phyloP scores from a whole-genome alignment of 805 yeast species.

The Candida koratica region DNA sequence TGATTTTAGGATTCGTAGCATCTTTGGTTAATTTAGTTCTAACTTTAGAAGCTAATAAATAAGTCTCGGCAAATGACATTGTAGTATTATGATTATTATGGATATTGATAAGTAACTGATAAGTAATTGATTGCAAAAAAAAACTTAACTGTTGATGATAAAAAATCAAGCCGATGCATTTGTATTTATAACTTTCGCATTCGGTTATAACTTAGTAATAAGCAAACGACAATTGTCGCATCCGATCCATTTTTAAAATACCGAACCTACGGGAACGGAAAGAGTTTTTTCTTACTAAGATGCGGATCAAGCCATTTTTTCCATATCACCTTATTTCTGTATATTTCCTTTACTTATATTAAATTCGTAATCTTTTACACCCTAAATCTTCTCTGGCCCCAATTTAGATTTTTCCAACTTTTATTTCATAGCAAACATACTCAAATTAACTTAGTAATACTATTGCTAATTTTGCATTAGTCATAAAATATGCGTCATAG shows the following conservation, averaged over 20 bases:
- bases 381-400: too few relatives aligned
- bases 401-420: too few relatives aligned
- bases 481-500: too few relatives aligned
- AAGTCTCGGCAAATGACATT: constrained; percentile 48
- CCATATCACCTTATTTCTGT: background rate
- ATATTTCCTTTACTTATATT: too few relatives aligned
- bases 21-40: constrained; percentile 60
- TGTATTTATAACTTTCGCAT: constrained; percentile 3
- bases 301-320: constrained; percentile 1
- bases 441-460: too few relatives aligned
- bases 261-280: constrained; percentile 8
- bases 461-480: too few relatives aligned
- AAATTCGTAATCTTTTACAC: too few relatives aligned
- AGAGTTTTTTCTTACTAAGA: background rate
- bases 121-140: background rate
- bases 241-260: constrained; percentile 7
- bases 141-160: background rate
- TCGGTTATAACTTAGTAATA: constrained; percentile 8
- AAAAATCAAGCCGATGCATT: constrained; percentile 1
- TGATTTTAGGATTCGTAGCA: constrained; percentile 54
- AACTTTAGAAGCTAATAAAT: constrained; percentile 60
- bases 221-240: constrained; percentile 7
- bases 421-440: too few relatives aligned
- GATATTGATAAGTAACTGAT: background rate
- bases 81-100: background rate